Conservation (phyloP, 139 green algal genomes). For the Zygnema circumcarinatum region DNA sequence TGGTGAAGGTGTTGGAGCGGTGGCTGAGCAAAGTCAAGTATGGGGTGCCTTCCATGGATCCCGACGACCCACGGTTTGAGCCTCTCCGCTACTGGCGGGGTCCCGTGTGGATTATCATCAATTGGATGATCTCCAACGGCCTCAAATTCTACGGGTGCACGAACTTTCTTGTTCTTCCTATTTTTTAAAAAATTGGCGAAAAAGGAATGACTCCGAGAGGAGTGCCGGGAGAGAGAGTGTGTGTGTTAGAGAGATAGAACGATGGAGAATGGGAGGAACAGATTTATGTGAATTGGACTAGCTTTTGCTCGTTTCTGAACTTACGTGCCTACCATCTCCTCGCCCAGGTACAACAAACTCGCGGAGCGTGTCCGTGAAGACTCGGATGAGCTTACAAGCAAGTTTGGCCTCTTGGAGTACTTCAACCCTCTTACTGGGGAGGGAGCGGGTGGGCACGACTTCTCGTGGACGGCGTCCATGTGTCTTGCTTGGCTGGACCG, state of each 20-base stretch:
- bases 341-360: conserved; percentile 33
- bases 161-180: neutral
- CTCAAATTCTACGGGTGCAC: conserved; percentile 55
- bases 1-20: conserved; percentile 13
- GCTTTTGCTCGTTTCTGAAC: too few relatives aligned
- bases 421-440: conserved; percentile 42
- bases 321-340: too few relatives aligned
- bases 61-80: conserved; percentile 53
- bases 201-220: conserved; percentile 6
- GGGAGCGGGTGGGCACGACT: conserved; percentile 39
- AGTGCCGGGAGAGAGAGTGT: neutral
- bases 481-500: conserved; percentile 52
- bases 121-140: conserved; percentile 55
- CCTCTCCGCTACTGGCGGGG: conserved; percentile 52
- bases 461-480: conserved; percentile 56
- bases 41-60: conserved; percentile 48
- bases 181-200: neutral
- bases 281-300: too few relatives aligned
- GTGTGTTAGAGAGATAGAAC: too few relatives aligned
- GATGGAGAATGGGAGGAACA: too few relatives aligned
- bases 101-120: conserved; percentile 56
- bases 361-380: conserved; percentile 25
- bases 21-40: conserved; percentile 43
- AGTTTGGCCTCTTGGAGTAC: conserved; percentile 46
- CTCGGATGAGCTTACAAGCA: conserved; percentile 25